These are phyloP conservation scores for Calonectria crousiana DNA, from an alignment of 2,329 filamentous ascomycete species.

Conservation along the genomic window DNA sequence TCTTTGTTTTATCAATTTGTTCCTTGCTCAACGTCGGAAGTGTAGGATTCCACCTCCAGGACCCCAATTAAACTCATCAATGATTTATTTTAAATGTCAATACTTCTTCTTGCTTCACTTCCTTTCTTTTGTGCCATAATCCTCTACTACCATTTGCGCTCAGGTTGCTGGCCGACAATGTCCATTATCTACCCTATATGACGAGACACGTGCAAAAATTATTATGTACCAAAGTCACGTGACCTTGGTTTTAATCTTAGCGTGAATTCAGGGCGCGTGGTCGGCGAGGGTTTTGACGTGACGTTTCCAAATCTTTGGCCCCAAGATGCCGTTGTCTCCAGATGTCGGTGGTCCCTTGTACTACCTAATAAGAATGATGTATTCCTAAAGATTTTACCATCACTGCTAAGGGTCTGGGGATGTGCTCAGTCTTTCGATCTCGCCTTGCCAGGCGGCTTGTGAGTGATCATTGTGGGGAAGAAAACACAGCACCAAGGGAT, in stretches of 20 bases:
- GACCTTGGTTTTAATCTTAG: neutral
- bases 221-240: neutral
- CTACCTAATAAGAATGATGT: neutral
- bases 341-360: neutral
- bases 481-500: neutral
- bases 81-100: neutral
- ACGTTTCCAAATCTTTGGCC: neutral
- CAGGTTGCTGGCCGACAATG: neutral
- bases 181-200: neutral
- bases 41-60: no score
- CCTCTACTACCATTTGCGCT: rapidly evolving
- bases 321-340: neutral
- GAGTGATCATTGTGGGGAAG: neutral
- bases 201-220: neutral
- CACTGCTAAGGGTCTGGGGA: neutral
- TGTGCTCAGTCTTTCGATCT: neutral
- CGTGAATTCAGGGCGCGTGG: neutral
- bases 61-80: neutral
- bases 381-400: neutral
- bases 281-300: neutral
- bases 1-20: no score
- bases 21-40: no score
- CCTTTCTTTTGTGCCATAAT: neutral
- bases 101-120: rapidly evolving
- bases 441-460: neutral